Conservation (phyloP, 1,284 basidiomycete genomes). For the Ceratobasidium sp. region DNA sequence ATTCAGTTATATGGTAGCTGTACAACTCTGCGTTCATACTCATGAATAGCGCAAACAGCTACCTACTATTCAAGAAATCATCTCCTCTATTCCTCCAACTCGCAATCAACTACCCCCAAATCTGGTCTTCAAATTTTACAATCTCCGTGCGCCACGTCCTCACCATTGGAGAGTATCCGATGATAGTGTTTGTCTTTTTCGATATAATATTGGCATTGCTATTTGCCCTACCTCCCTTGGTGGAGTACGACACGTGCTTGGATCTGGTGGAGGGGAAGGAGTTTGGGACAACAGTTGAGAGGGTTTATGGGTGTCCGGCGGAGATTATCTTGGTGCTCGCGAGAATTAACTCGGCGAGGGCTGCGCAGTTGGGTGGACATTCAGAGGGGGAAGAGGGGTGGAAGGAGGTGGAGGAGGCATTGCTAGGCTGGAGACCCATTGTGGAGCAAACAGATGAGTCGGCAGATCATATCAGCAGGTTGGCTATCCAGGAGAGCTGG, state of each 20-base stretch:
- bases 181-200: background rate
- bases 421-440: background rate
- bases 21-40: background rate
- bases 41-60: background rate
- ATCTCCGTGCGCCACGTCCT: background rate
- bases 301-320: background rate
- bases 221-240: background rate
- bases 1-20: background rate
- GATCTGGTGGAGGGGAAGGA: background rate
- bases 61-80: background rate
- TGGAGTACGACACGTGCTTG: background rate
- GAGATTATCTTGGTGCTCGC: background rate
- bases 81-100: background rate
- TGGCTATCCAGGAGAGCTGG: slow-evolving; percentile 13
- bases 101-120: background rate
- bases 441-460: slow-evolving; percentile 1
- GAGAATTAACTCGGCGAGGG: slow-evolving; percentile 6
- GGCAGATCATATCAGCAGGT: background rate
- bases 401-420: background rate
- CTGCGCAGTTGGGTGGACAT: background rate
- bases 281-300: background rate
- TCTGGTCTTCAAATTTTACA: background rate
- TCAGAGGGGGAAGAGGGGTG: background rate
- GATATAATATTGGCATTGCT: background rate
- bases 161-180: background rate